These are phyloP conservation scores for Ogataea siamensis DNA, from an alignment of 805 yeast genomes.

Conservation along the genomic window DNA sequence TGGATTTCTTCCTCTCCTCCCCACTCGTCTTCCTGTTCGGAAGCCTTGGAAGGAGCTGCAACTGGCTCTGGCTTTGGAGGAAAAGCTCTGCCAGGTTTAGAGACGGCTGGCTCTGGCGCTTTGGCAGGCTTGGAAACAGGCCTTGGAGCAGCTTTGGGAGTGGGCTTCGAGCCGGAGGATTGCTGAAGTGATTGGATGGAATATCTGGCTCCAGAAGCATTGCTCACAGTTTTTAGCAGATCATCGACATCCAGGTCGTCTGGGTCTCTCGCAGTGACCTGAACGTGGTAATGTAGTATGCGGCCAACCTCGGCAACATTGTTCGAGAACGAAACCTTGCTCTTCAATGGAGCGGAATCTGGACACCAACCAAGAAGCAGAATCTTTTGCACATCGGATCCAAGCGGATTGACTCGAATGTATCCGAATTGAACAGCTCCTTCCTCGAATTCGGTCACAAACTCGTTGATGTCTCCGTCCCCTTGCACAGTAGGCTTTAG, in stretches of 20 bases:
- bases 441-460: slow-evolving; percentile 79
- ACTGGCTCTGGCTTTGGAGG: slow-evolving; percentile 20
- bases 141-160: slow-evolving; percentile 4
- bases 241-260: slow-evolving; percentile 85
- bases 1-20: slow-evolving; percentile 61
- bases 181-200: slow-evolving; percentile 49
- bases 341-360: slow-evolving; percentile 83
- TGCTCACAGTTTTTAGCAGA: slow-evolving; percentile 70
- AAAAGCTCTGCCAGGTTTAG: slow-evolving; percentile 26
- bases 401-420: slow-evolving; percentile 83
- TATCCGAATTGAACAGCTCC: slow-evolving; percentile 89
- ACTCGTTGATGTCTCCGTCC: slow-evolving; percentile 68
- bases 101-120: slow-evolving; percentile 7
- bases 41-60: slow-evolving; percentile 3
- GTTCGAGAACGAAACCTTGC: slow-evolving; percentile 71
- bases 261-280: slow-evolving; percentile 91
- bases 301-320: slow-evolving; percentile 75
- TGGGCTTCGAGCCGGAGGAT: slow-evolving; percentile 13
- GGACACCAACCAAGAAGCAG: slow-evolving; percentile 96
- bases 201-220: slow-evolving; percentile 96
- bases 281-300: slow-evolving; percentile 87
- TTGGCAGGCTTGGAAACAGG: slow-evolving; percentile 9
- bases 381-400: slow-evolving; percentile 84
- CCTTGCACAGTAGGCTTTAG: slow-evolving; percentile 52
- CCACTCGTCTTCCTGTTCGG: slow-evolving; percentile 55